Percentiles rank a stretch among this genome's conserved stretches.
Conservation (phyloP, 179 eudicot genomes). For the Heliamphora pulchella region DNA sequence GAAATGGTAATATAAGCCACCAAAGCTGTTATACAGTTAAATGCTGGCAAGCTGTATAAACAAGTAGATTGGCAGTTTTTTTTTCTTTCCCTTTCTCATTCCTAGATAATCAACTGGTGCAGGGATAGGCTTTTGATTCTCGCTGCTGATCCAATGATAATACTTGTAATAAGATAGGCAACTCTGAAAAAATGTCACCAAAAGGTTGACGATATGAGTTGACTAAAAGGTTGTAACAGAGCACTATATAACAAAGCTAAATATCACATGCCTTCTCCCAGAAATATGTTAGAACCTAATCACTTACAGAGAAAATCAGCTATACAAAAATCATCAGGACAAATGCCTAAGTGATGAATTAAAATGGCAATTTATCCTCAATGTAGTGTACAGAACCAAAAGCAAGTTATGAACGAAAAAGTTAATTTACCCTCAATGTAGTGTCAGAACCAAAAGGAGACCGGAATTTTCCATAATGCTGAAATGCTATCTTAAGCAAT, state of each 20-base stretch:
- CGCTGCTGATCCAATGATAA: not conserved
- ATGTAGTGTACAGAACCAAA: not conserved
- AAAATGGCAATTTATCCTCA: too few species aligned
- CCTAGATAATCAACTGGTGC: not conserved
- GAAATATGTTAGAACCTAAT: not conserved
- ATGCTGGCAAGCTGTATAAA: not conserved
- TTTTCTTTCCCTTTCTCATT: not conserved
- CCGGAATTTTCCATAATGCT: constrained; percentile 83
- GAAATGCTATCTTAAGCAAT: constrained; percentile 71
- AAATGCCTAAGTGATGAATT: too few species aligned
- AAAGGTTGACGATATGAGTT: not conserved
- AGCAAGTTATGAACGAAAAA: not conserved
- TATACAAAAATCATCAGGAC: not conserved
- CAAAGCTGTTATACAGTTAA: not conserved
- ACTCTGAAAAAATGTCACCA: not conserved
- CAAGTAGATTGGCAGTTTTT: not conserved
- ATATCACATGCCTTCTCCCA: not conserved
- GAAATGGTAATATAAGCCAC: not conserved
- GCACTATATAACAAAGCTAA: not conserved
- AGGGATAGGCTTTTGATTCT: not conserved
- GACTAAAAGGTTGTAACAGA: not conserved
- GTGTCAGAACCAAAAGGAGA: constrained; percentile 64
- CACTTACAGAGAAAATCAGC: not conserved
- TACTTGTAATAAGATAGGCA: not conserved
- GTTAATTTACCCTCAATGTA: constrained; percentile 45